Evolutionary conservation across 2,329 filamentous ascomycete genomes (phyloP), one percentile per base, ranked within the genome.

Genomic region (Aureobasidium sp.): DNA sequence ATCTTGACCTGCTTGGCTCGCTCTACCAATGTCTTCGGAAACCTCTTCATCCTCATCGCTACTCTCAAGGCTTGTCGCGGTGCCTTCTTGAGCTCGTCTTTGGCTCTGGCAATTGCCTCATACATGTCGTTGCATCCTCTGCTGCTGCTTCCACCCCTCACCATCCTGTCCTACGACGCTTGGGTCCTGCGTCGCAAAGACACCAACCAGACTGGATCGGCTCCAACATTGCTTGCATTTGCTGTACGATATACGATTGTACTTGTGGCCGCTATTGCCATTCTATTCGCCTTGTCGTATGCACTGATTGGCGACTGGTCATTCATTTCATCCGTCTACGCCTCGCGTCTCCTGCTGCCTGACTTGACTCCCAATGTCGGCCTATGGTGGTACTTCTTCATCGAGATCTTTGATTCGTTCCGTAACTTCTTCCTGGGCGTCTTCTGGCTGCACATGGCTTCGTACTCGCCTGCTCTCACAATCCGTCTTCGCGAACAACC

Each of bases 331-430:
- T 91, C 91, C 23, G 97, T 94, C 0, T 99, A 99, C 75, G 91
- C 93, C 68, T 90, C 96, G 51, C 92, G 96, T 69, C 82, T 99
- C 41, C 86, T 94, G 0, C 83, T 99, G 2, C 90, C 91, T 9
- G 94, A 99, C 72, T 81, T 99, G 44, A 95, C 93, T 0, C 94
- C 94, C 13, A 99, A 97, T 67, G 89, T 95, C 34, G 94, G 94
- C 1, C 81, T 99, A 1, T 99, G 94, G 94, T 99, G 94, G 94
- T 99, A 99, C 76, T 99, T 99, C 77, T 97, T 99, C 73, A 96
- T 95, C 68, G 93, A 99, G 73, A 99, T 99, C 86, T 99, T 99
- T 73, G 94, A 99, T 76, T 93, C 92, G 0, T 99, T 99, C 82
- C 85, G 94, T 42, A 87, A 89, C 68, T 99, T 99, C 80, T 99